These are phyloP conservation scores for Pleurostoma richardsiae DNA, from an alignment of 2,329 filamentous ascomycete genomes.

Conservation along the genomic window DNA sequence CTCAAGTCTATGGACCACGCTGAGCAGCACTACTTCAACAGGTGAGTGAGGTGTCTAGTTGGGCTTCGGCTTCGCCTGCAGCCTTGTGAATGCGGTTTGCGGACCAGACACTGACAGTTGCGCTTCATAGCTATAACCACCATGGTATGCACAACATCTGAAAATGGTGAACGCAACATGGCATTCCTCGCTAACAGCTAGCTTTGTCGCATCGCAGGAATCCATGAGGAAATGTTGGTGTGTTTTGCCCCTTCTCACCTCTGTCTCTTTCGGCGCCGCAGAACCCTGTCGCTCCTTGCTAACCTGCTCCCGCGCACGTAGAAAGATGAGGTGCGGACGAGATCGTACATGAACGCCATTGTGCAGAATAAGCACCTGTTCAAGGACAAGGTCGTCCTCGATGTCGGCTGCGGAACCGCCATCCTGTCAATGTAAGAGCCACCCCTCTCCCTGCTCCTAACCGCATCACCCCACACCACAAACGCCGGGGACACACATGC, in stretches of 20 bases:
- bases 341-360: constrained; percentile 95
- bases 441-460: not conserved
- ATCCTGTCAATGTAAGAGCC: constrained; percentile 91
- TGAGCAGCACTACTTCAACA: constrained; percentile 99
- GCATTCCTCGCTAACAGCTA: constrained; percentile 7
- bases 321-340: constrained; percentile 98
- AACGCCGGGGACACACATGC: not conserved
- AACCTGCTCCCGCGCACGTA: constrained; percentile 28
- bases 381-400: constrained; percentile 78
- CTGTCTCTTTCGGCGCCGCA: not conserved
- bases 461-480: not conserved
- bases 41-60: constrained; percentile 48
- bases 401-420: constrained; percentile 94
- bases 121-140: constrained; percentile 76
- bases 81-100: not conserved
- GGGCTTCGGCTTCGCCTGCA: constrained; percentile 1
- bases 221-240: constrained; percentile 98
- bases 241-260: constrained; percentile 31
- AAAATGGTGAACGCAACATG: constrained; percentile 20
- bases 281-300: constrained; percentile 15
- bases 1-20: constrained; percentile 80
- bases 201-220: constrained; percentile 55
- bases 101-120: constrained; percentile 16
- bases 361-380: constrained; percentile 93
- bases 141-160: constrained; percentile 60